Evolutionary conservation across 2,329 filamentous ascomycete genomes (phyloP).

Genomic region (Trichoderma sp.): DNA sequence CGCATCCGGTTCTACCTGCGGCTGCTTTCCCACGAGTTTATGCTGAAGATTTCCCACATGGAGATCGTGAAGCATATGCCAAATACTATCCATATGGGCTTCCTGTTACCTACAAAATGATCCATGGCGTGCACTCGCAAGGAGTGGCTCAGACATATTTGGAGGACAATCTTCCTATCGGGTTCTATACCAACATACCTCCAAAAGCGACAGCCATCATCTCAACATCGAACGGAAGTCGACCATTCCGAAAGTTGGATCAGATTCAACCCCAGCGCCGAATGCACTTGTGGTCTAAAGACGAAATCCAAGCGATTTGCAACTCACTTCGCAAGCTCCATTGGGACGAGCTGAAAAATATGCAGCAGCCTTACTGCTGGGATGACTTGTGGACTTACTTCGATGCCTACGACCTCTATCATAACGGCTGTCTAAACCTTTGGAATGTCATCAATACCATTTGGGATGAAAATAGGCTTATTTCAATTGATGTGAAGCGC

Average conservation of each 20-base stretch:
- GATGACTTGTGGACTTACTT: conserved; percentile 54
- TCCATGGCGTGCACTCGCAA: conserved; percentile 33
- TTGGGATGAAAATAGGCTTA: conserved; percentile 46
- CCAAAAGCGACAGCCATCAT: conserved; percentile 43
- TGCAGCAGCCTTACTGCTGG: conserved; percentile 41
- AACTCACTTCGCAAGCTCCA: conserved; percentile 46
- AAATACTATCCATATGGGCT: conserved; percentile 45
- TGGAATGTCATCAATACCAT: conserved; percentile 52
- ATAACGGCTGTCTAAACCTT: conserved; percentile 53
- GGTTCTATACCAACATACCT: conserved; percentile 45
- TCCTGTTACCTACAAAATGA: conserved; percentile 43
- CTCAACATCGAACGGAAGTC: conserved; percentile 43
- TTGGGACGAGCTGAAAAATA: conserved; percentile 43
- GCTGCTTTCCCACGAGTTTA: conserved; percentile 32
- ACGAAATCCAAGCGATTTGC: conserved; percentile 45
- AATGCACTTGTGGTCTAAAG: conserved; percentile 45
- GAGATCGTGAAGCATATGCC: conserved; percentile 36
- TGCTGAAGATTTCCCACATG: conserved; percentile 35
- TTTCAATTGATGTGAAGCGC: conserved; percentile 37
- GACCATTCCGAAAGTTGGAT: conserved; percentile 38
- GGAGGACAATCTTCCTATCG: conserved; percentile 43
- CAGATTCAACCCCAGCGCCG: conserved; percentile 38
- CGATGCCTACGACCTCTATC: conserved; percentile 53
- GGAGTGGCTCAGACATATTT: conserved; percentile 40
- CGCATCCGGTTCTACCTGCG: conserved; percentile 30